phyloP scores from a whole-genome alignment of 1,284 basidiomycete genomes.

The Cystobasidiaceae sp. region DNA sequence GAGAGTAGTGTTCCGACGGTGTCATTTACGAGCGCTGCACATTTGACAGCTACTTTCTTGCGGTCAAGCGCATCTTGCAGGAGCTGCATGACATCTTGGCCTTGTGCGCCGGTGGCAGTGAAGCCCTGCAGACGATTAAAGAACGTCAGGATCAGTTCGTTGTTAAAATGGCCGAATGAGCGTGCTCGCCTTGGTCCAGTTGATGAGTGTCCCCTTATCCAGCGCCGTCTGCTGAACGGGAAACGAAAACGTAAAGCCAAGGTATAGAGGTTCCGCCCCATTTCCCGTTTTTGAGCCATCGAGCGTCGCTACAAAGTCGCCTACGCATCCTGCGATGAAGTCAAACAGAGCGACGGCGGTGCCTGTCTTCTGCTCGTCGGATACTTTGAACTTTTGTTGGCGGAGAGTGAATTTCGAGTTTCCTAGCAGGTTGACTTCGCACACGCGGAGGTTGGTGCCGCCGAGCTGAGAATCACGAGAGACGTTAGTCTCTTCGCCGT shows the following conservation, averaged over 20 bases:
- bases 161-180: background rate
- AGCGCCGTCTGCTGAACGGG: constrained; percentile 95
- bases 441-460: constrained; percentile 81
- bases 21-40: constrained; percentile 93
- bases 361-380: constrained; percentile 80
- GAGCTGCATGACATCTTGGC: constrained; percentile 84
- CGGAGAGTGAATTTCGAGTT: constrained; percentile 79
- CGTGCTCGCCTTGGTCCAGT: constrained; percentile 73
- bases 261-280: constrained; percentile 58
- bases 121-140: constrained; percentile 20
- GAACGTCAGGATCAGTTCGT: background rate
- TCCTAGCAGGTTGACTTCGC: constrained; percentile 74
- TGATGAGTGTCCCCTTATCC: constrained; percentile 78
- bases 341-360: constrained; percentile 78
- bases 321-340: constrained; percentile 93
- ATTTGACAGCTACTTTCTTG: constrained; percentile 89
- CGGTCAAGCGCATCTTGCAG: constrained; percentile 89
- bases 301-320: constrained; percentile 72
- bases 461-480: constrained; percentile 54
- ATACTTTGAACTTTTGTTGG: constrained; percentile 91
- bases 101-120: constrained; percentile 56
- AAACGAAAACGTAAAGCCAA: constrained; percentile 93
- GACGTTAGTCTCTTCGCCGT: too few species aligned
- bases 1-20: constrained; percentile 93
- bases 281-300: constrained; percentile 42